Evolutionary conservation across 441 rosid genomes (phyloP), one percentile per base, ranked within the genome.

Genomic region (Flueggea neowawraea): DNA sequence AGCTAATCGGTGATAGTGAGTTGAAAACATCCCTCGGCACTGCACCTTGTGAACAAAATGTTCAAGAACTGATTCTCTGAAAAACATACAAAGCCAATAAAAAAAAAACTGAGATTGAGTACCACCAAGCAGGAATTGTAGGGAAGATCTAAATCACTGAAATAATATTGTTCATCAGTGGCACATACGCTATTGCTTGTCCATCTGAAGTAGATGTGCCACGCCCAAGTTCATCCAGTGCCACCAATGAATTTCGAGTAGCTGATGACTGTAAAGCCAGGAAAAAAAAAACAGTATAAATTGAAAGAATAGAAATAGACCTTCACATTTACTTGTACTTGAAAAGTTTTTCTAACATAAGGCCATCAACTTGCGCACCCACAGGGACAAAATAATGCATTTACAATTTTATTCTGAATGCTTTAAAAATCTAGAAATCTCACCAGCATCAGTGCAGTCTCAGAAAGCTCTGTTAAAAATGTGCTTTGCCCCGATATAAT

Each of bases 181-280:
- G 58, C 51, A 78, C 89, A 48, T 80, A 91, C 97, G 97, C 99
- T 76, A 94, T 94, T 72, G 99, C 99, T 77, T 94, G 97, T 69
- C 99, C 99, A 80, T 95, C 99, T 63, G 98, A 95, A 52, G 99
- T 90, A 50, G 98, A 84, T 60, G 99, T 89, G 70, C 99, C 99
- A 33, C 97, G 85, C 55, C 97, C 98, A 69, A 95, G 96, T 84
- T 95, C 99, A 82, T 95, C 98, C 70, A 92, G 75, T 44, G 88
- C 95, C 80, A 95, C 98, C 74, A 95, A 66, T 39, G 99, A 95
- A 65, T 87, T 84, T 57, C 67, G 62, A 52, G 96, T 87, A 31
- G 99, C 96, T 0, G 89, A 84, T 55, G 94, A 76, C 99, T 94
- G 90, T 70, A 81, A 43, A 11, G 12, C 10, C 8, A 43, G 45